Conservation (phyloP, 345 rosid species). For the Psidium guajava region DNA sequence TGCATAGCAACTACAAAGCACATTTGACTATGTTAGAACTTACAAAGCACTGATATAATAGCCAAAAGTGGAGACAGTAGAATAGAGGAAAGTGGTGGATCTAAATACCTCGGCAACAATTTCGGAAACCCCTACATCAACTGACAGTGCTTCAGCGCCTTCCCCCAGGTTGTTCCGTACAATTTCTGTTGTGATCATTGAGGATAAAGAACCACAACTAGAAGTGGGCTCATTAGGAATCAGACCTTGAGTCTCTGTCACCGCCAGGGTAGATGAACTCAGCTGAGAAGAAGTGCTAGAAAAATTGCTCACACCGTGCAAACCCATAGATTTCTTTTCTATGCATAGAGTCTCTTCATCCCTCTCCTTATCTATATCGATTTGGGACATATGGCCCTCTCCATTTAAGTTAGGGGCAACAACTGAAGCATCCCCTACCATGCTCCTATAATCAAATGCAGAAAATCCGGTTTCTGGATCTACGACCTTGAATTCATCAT, state of each 20-base stretch:
- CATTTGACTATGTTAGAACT: background rate
- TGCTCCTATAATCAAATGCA: background rate
- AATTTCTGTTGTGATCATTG: background rate
- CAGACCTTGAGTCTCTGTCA: background rate
- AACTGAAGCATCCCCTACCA: background rate
- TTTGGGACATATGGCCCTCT: background rate
- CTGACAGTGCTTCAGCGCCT: background rate
- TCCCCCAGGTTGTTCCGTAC: slow-evolving; percentile 4
- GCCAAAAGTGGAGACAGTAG: background rate
- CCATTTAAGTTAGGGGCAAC: background rate
- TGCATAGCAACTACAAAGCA: slow-evolving; percentile 16
- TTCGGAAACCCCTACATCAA: background rate
- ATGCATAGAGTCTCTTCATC: background rate
- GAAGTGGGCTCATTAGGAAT: background rate
- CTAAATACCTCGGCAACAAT: slow-evolving; percentile 22
- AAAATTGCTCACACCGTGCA: background rate
- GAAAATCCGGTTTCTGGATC: background rate
- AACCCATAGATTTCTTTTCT: background rate
- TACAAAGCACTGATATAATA: background rate
- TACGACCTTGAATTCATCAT: background rate
- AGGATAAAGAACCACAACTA: background rate
- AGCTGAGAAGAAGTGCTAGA: background rate
- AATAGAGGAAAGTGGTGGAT: background rate
- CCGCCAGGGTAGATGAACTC: background rate
- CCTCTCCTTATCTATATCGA: background rate